Conservation (phyloP, 2,329 filamentous ascomycete species). For the Penicillium sp. region DNA sequence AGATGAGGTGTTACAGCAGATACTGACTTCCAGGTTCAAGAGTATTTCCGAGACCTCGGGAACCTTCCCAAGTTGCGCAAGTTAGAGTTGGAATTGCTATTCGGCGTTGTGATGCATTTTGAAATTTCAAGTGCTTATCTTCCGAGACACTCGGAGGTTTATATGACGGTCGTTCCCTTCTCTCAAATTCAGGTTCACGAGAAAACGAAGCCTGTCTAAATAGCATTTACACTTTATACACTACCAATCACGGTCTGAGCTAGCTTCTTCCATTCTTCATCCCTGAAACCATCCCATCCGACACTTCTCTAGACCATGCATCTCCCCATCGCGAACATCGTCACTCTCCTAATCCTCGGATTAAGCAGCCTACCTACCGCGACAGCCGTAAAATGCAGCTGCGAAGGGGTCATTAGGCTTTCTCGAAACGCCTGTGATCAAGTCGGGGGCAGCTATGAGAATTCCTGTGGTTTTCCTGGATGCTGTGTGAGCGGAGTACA, state of each 20-base stretch:
- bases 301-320: neutral
- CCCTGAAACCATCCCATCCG: neutral
- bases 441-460: neutral
- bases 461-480: slow-evolving; percentile 5
- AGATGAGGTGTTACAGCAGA: no score
- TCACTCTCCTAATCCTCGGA: neutral
- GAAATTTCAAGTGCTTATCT: no score
- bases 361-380: neutral
- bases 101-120: no score
- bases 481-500: slow-evolving; percentile 4
- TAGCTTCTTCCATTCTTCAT: neutral
- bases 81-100: no score
- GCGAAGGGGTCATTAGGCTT: neutral
- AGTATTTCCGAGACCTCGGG: no score
- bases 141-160: no score
- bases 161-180: no score
- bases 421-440: slow-evolving; percentile 1
- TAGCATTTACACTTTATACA: neutral
- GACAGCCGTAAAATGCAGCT: slow-evolving; percentile 4
- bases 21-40: no score
- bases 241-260: neutral
- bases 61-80: no score
- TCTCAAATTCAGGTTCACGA: no score
- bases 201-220: no score
- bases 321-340: neutral